Evolutionary conservation across 2,329 filamentous ascomycete species (phyloP).

Genomic region (Atkinsonella texensis): DNA sequence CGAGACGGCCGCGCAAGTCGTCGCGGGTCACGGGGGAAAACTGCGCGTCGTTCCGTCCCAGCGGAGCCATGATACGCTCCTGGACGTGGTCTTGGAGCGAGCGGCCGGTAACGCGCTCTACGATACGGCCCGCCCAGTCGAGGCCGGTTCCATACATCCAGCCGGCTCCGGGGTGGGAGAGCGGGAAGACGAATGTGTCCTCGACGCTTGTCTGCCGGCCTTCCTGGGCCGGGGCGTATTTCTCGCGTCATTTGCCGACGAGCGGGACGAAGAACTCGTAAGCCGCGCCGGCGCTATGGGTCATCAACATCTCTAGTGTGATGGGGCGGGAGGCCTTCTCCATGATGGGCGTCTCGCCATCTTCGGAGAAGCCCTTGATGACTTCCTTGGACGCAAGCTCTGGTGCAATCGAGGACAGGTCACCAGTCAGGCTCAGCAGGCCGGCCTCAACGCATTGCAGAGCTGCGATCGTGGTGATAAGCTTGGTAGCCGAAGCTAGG

Average conservation of each 20-base stretch:
- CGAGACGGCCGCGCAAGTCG: slow-evolving; percentile 15
- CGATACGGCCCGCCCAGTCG: slow-evolving; percentile 41
- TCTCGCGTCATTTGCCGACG: slow-evolving; percentile 23
- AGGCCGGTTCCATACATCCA: slow-evolving; percentile 39
- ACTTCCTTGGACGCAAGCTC: slow-evolving; percentile 36
- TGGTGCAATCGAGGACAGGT: slow-evolving; percentile 32
- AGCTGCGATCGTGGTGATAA: slow-evolving; percentile 38
- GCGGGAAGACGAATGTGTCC: slow-evolving; percentile 28
- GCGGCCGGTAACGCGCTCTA: slow-evolving; percentile 33
- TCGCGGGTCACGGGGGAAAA: slow-evolving; percentile 24
- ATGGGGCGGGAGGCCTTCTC: slow-evolving; percentile 24
- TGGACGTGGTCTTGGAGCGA: slow-evolving; percentile 32
- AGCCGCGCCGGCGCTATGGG: slow-evolving; percentile 35
- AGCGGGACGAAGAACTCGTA: slow-evolving; percentile 31
- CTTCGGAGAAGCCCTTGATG: slow-evolving; percentile 31
- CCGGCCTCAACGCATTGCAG: slow-evolving; percentile 44
- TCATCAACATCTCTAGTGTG: slow-evolving; percentile 38
- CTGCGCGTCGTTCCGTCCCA: slow-evolving; percentile 27
- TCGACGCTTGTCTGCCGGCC: slow-evolving; percentile 22
- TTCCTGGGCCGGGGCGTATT: slow-evolving; percentile 13
- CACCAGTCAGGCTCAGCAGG: slow-evolving; percentile 30
- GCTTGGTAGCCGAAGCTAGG: slow-evolving; percentile 33
- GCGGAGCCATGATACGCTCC: slow-evolving; percentile 29
- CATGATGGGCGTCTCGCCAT: slow-evolving; percentile 23
- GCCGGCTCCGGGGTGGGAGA: slow-evolving; percentile 26